A percentile compares a stretch with the other conserved stretches of the same genome.
phyloP scores from a whole-genome alignment of 768 basidiomycete species.

The Rhodotorula babjevae region DNA sequence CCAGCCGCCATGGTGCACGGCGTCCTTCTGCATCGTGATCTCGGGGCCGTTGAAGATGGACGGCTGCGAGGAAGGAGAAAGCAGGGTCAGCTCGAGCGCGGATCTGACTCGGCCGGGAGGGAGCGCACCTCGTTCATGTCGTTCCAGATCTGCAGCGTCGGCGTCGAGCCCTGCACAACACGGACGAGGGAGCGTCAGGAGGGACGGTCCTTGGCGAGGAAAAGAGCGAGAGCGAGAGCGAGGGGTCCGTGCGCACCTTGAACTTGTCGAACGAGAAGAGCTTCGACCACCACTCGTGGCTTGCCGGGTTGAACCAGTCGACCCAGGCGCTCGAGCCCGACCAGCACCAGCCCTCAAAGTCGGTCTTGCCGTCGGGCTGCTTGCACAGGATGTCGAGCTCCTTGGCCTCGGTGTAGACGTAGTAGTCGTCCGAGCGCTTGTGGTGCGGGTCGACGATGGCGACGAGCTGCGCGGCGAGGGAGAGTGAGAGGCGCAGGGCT shows the following conservation, averaged over 20 bases:
- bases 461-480: slow-evolving; percentile 68
- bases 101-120: not conserved
- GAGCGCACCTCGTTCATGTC: slow-evolving; percentile 90
- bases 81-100: slow-evolving; percentile 3
- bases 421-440: slow-evolving; percentile 73
- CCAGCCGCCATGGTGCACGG: slow-evolving; percentile 87
- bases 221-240: slow-evolving; percentile 58
- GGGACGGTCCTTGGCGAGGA: slow-evolving; percentile 40
- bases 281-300: slow-evolving; percentile 84
- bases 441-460: slow-evolving; percentile 95
- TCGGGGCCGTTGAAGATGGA: slow-evolving; percentile 99
- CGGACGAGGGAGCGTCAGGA: not conserved
- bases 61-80: slow-evolving; percentile 56
- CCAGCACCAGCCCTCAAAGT: slow-evolving; percentile 99
- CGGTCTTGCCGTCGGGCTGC: slow-evolving; percentile 64
- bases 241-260: slow-evolving; percentile 46
- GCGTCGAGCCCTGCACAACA: slow-evolving; percentile 56
- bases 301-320: slow-evolving; percentile 87
- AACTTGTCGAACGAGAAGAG: slow-evolving; percentile 65
- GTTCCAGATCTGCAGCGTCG: slow-evolving; percentile 90
- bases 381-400: slow-evolving; percentile 80
- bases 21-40: slow-evolving; percentile 72
- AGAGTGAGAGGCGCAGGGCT: slow-evolving; percentile 3
- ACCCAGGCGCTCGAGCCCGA: slow-evolving; percentile 93
- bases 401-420: slow-evolving; percentile 76